Base-by-base conservation (phyloP, 768 basidiomycete species). In the Artomyces pyxidatus region DNA sequence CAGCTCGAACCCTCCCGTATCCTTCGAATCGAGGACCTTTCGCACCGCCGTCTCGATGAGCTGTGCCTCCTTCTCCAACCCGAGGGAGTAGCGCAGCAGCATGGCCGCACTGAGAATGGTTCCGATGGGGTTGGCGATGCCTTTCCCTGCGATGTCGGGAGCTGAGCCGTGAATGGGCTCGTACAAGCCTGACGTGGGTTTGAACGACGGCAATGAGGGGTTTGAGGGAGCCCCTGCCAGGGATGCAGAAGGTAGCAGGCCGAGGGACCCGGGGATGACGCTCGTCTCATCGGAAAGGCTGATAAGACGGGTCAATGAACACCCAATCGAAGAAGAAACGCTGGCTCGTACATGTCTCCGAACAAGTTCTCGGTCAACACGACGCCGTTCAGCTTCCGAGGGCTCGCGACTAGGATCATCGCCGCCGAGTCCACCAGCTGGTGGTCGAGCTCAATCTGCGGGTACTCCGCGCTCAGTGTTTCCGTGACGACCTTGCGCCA, bases 151-250 rank as follows among this genome's bases (percentile, higher is more conserved):
- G 53, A 96, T 96, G 61, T 95, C 93, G 45, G 93, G 93, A 1
- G 93, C 93, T 37, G 90, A 91, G 44, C 90, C 90, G 61, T 95
- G 92, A 56, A 96, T 96, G 43, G 96, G 96, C 69, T 99, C 96
- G 72, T 99, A 99, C 37, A 99, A 71, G 37, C 96, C 96, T 16
- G 78, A 68, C 2, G 87, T 86, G 6, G 87, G 81, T 62, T 86
- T 88, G 65, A 85, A 85, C 52, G 77, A 71, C 23, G 78, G 69
- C 11, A 68, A 62, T 3, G 61, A 68, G 12, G 69, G 74, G 6
- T 72, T 60, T 1, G 78, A 83, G 54, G 82, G 93, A 21, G 90
- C 88, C 39, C 91, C 93, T 2, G 94, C 89, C 8, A 99, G 80
- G 12, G 94, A 97, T 26, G 96, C 96, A 11, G 96, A 98, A 12